These are phyloP conservation scores for Beauveria medogensis DNA, from an alignment of 2,329 filamentous ascomycete species.

Conservation along the genomic window DNA sequence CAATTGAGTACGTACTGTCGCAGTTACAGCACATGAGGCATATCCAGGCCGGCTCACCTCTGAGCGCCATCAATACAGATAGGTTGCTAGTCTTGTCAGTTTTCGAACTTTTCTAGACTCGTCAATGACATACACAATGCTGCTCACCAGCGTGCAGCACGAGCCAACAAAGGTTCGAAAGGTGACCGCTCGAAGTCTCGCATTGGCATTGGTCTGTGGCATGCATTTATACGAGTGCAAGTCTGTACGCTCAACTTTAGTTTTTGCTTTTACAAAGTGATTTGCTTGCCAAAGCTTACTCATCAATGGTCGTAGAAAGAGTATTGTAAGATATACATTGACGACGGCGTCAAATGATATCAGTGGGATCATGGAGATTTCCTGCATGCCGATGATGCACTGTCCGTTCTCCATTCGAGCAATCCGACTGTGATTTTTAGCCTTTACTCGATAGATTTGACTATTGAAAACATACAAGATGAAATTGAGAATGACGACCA, in stretches of 20 bases:
- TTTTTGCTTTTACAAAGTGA: too few relatives aligned
- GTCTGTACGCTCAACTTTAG: constrained; percentile 24
- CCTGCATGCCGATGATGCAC: constrained; percentile 56
- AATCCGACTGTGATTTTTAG: constrained; percentile 38
- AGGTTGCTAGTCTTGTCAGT: constrained; percentile 40
- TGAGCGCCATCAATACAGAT: constrained; percentile 47
- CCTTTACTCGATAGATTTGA: background rate
- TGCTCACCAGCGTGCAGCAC: constrained; percentile 47
- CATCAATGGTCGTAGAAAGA: constrained; percentile 55
- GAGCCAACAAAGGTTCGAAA: constrained; percentile 53
- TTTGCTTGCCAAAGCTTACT: constrained; percentile 25
- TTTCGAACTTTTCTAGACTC: too few relatives aligned
- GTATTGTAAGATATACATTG: constrained; percentile 54
- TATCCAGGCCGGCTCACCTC: constrained; percentile 57
- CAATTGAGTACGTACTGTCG: constrained; percentile 39
- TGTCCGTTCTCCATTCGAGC: constrained; percentile 44
- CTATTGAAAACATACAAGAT: constrained; percentile 39
- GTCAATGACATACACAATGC: constrained; percentile 39
- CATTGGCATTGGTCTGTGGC: constrained; percentile 30
- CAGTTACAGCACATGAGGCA: constrained; percentile 58
- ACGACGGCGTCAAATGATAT: constrained; percentile 53
- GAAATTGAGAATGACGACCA: constrained; percentile 50
- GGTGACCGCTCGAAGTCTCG: constrained; percentile 42
- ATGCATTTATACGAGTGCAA: constrained; percentile 47
- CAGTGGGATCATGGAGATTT: constrained; percentile 50